phyloP scores from a whole-genome alignment of 2,329 filamentous ascomycete species.

The Fusarium chaquense region DNA sequence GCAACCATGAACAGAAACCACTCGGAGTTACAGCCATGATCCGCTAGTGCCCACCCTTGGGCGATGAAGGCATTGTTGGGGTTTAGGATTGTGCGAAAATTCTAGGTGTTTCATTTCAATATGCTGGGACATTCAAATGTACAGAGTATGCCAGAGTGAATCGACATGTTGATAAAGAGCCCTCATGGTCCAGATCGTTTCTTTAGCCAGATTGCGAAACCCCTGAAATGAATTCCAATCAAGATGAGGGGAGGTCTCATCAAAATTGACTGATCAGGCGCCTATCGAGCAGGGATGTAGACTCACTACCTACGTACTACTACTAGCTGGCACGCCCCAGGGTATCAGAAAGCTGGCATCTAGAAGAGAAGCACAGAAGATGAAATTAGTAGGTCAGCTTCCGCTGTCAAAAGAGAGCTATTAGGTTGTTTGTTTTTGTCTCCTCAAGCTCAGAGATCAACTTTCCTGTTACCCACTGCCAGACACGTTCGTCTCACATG shows the following conservation, averaged over 20 bases:
- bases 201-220: background rate
- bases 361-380: background rate
- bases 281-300: conserved; percentile 15
- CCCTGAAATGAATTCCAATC: background rate
- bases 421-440: background rate
- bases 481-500: background rate
- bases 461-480: background rate
- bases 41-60: conserved; percentile 28
- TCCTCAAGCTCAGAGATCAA: background rate
- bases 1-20: conserved; percentile 7
- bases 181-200: background rate
- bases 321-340: background rate
- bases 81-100: conserved; percentile 29
- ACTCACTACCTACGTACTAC: background rate
- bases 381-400: background rate
- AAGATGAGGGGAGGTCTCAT: conserved; percentile 26
- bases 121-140: background rate
- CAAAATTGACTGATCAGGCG: conserved; percentile 31
- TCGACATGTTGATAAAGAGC: background rate
- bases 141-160: background rate
- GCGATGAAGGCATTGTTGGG: conserved; percentile 34
- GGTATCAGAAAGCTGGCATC: background rate
- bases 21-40: conserved; percentile 17
- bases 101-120: conserved; percentile 32
- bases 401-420: background rate